phyloP scores from a whole-genome alignment of 768 basidiomycete species.

The Mycena rosella region DNA sequence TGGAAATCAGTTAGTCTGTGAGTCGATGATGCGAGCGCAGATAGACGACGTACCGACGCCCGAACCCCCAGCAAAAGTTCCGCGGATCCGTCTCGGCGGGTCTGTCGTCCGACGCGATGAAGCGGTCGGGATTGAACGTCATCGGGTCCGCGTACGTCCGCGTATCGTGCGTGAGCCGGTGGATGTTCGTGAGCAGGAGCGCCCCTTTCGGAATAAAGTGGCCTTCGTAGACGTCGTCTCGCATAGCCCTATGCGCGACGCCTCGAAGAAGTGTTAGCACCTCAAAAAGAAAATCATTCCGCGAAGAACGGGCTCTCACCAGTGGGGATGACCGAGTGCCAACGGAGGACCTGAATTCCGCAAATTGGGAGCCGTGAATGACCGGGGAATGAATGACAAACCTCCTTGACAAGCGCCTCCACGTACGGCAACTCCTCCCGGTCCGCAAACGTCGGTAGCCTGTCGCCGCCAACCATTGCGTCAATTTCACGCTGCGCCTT shows the following conservation, averaged over 20 bases:
- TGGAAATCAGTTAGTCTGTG: slow-evolving; percentile 30
- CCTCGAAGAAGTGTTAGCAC: slow-evolving; percentile 46
- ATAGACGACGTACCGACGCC: slow-evolving; percentile 62
- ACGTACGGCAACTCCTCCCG: slow-evolving; percentile 69
- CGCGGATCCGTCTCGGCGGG: slow-evolving; percentile 68
- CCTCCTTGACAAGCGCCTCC: slow-evolving; percentile 72
- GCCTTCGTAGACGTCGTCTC: slow-evolving; percentile 73
- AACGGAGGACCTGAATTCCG: slow-evolving; percentile 48
- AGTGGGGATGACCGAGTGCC: slow-evolving; percentile 61
- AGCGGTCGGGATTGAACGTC: slow-evolving; percentile 72
- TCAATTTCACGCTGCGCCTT: slow-evolving; percentile 77
- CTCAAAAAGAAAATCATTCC: slow-evolving; percentile 10
- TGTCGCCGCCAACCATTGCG: slow-evolving; percentile 66
- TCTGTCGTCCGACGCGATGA: slow-evolving; percentile 58
- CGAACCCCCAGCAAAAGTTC: slow-evolving; percentile 77
- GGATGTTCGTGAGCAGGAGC: slow-evolving; percentile 63
- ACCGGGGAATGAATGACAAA: slow-evolving; percentile 36
- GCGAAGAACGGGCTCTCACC: slow-evolving; percentile 44
- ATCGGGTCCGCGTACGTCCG: slow-evolving; percentile 66
- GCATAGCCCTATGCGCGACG: slow-evolving; percentile 66
- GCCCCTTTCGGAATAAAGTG: slow-evolving; percentile 73
- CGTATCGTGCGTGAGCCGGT: slow-evolving; percentile 63
- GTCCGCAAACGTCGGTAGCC: slow-evolving; percentile 72
- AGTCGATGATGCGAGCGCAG: background rate
- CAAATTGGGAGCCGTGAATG: slow-evolving; percentile 20